phyloP scores from a whole-genome alignment of 2,329 filamentous ascomycete genomes.

The Trichophyton mentagrophytes region DNA sequence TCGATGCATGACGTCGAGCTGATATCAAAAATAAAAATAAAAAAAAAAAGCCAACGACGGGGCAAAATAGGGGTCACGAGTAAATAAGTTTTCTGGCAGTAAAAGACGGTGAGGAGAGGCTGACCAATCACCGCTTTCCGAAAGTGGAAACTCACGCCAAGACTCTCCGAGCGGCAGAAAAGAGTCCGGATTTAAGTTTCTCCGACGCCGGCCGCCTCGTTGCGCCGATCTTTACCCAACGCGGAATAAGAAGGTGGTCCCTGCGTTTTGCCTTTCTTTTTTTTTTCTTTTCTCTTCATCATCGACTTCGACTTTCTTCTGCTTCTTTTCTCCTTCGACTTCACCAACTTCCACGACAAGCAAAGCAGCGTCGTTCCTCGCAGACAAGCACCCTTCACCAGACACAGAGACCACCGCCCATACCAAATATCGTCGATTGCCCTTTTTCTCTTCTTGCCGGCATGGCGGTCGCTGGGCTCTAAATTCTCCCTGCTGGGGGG shows the following conservation, averaged over 20 bases:
- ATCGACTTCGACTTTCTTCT: slow-evolving; percentile 6
- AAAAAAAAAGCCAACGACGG: too few species aligned
- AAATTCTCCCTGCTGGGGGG: slow-evolving; percentile 68
- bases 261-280: background rate
- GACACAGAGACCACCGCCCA: slow-evolving; percentile 12
- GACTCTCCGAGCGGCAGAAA: background rate
- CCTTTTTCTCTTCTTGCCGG: slow-evolving; percentile 44
- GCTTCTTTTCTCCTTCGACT: slow-evolving; percentile 10
- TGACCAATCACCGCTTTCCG: slow-evolving; percentile 2
- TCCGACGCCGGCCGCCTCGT: background rate
- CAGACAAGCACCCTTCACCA: slow-evolving; percentile 2
- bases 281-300: slow-evolving; percentile 3
- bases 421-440: slow-evolving; percentile 56
- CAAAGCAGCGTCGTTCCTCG: background rate
- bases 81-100: background rate
- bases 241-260: background rate
- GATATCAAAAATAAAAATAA: background rate
- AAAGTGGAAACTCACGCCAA: background rate
- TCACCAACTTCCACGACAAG: background rate
- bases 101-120: slow-evolving; percentile 11
- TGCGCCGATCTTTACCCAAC: background rate
- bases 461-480: slow-evolving; percentile 75
- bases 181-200: background rate
- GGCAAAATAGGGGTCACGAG: background rate
- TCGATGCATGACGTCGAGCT: background rate